Evolutionary conservation across 1,284 basidiomycete species (phyloP).

Genomic region (Ceratobasidium sp.): DNA sequence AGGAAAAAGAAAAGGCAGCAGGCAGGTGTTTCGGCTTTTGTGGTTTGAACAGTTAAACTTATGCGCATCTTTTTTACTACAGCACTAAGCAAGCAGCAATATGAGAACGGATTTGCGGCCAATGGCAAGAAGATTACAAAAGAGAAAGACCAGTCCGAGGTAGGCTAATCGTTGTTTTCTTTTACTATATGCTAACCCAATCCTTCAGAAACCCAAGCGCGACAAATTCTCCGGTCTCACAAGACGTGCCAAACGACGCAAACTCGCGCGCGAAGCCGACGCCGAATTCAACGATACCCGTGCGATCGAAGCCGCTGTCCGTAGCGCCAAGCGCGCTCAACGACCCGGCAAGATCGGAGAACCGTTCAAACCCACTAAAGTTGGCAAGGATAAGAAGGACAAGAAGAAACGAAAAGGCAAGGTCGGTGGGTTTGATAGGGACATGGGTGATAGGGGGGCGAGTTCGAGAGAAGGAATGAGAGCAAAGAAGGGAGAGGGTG

Average conservation of each 20-base stretch:
- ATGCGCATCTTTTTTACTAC: slow-evolving; percentile 41
- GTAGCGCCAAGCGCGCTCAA: slow-evolving; percentile 82
- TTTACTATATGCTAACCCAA: slow-evolving; percentile 35
- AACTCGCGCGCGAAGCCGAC: slow-evolving; percentile 83
- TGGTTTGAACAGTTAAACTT: background rate
- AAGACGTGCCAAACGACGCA: slow-evolving; percentile 83
- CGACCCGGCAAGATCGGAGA: slow-evolving; percentile 67
- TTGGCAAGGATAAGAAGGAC: slow-evolving; percentile 1
- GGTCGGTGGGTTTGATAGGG: slow-evolving; percentile 44
- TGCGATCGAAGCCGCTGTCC: slow-evolving; percentile 77
- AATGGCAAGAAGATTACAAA: slow-evolving; percentile 36
- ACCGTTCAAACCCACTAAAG: slow-evolving; percentile 41
- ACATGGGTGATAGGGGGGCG: slow-evolving; percentile 43
- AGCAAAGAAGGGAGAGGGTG: slow-evolving; percentile 45
- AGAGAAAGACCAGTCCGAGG: slow-evolving; percentile 42
- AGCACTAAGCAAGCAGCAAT: slow-evolving; percentile 78
- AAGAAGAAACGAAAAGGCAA: slow-evolving; percentile 44
- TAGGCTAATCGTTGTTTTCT: slow-evolving; percentile 3
- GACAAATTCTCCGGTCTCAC: slow-evolving; percentile 87
- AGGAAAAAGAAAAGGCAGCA: slow-evolving; percentile 87
- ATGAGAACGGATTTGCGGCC: slow-evolving; percentile 64
- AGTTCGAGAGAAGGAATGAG: slow-evolving; percentile 45
- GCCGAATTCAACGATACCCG: slow-evolving; percentile 66
- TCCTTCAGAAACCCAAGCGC: slow-evolving; percentile 70
- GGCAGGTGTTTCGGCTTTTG: slow-evolving; percentile 45